Conservation (phyloP, 1,284 basidiomycete genomes). For the Ceratobasidium sp. region DNA sequence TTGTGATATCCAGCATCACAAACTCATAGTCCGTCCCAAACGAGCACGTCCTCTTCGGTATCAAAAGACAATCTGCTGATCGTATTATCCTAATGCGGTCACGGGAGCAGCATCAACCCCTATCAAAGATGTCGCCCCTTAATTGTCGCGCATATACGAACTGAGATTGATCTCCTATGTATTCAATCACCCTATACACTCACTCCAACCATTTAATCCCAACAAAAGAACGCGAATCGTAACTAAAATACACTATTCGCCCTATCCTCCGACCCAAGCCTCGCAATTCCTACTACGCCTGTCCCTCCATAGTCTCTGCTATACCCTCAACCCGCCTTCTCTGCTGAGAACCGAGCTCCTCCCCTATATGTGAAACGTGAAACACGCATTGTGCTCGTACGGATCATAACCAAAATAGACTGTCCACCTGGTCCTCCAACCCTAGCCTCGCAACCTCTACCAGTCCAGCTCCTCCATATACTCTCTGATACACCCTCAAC, state of each 20-base stretch:
- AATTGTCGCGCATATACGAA: no score
- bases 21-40: no score
- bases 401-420: conserved; percentile 2
- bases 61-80: no score
- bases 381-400: neutral
- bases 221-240: neutral
- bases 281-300: conserved; percentile 3
- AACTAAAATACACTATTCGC: conserved; percentile 2
- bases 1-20: no score
- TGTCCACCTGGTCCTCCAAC: neutral
- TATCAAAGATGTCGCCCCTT: no score
- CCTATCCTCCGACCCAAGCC: neutral
- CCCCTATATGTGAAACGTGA: conserved; percentile 1
- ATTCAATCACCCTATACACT: neutral
- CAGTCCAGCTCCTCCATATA: neutral
- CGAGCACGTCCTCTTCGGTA: no score
- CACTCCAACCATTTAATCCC: neutral
- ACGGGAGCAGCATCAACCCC: no score
- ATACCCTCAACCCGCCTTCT: conserved; percentile 9
- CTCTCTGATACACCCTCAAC: conserved; percentile 5
- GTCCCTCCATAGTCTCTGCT: conserved; percentile 7
- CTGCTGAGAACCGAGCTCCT: conserved; percentile 2
- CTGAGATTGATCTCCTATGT: no score
- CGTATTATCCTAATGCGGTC: no score
- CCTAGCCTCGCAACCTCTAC: conserved; percentile 11